phyloP scores from a whole-genome alignment of 768 basidiomycete genomes.

The Podaxis pistillaris region DNA sequence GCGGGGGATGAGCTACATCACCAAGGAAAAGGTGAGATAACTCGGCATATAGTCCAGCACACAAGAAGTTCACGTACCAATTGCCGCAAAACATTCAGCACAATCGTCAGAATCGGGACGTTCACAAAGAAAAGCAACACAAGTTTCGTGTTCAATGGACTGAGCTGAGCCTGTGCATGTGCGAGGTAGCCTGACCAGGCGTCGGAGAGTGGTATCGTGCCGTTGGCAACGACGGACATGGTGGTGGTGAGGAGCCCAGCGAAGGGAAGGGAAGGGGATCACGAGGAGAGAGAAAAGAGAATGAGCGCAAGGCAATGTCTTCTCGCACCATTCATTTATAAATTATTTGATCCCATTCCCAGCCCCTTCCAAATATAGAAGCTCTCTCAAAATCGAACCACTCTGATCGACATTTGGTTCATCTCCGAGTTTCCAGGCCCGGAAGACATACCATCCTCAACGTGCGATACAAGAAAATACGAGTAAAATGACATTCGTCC shows the following conservation, averaged over 20 bases:
- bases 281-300: not conserved
- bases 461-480: not conserved
- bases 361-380: conserved; percentile 20
- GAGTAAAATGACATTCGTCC: not conserved
- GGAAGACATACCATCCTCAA: not conserved
- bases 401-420: conserved; percentile 8
- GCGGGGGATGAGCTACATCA: conserved; percentile 58
- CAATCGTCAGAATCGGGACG: conserved; percentile 62
- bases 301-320: conserved; percentile 8
- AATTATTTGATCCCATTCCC: conserved; percentile 11
- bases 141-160: conserved; percentile 34
- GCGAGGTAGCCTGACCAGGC: conserved; percentile 44
- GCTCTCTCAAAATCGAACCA: conserved; percentile 33
- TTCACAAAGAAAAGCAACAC: conserved; percentile 56
- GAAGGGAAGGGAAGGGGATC: not conserved
- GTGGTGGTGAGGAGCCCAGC: conserved; percentile 13
- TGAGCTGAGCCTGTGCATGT: conserved; percentile 38
- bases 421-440: not conserved
- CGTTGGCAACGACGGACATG: conserved; percentile 41
- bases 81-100: conserved; percentile 78
- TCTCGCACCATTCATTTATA: conserved; percentile 14
- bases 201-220: conserved; percentile 37
- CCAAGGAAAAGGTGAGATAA: not conserved
- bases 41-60: not conserved
- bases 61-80: conserved; percentile 48